These are phyloP conservation scores for Colletotrichum sp. DNA, from an alignment of 2,329 filamentous ascomycete genomes.

Conservation along the genomic window DNA sequence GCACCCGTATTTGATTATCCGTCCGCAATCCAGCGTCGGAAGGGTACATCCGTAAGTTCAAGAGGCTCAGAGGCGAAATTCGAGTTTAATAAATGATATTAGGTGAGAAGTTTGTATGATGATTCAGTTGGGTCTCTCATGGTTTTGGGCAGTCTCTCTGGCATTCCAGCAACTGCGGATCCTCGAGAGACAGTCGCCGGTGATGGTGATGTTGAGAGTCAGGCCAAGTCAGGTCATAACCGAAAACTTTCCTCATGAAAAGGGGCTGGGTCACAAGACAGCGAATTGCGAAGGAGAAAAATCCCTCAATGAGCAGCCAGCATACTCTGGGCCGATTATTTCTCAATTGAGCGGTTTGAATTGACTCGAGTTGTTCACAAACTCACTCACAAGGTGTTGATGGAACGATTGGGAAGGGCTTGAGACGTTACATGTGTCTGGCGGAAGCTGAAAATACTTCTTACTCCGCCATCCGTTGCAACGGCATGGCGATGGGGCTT, in stretches of 20 bases:
- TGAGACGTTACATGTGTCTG: background rate
- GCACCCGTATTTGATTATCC: background rate
- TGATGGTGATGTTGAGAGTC: background rate
- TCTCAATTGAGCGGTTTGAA: background rate
- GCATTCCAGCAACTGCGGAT: background rate
- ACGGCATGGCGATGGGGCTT: background rate
- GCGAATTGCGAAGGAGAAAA: background rate
- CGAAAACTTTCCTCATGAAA: background rate
- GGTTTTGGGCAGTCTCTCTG: background rate
- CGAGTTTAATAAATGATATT: background rate
- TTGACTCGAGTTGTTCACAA: background rate
- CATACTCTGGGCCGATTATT: background rate
- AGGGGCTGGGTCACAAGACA: background rate
- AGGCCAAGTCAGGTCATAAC: background rate
- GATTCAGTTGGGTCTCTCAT: background rate
- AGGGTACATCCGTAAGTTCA: background rate
- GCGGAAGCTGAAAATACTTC: background rate
- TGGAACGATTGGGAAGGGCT: background rate
- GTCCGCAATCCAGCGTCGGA: background rate
- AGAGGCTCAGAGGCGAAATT: background rate
- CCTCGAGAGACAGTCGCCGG: background rate
- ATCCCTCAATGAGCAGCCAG: background rate
- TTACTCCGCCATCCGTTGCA: background rate
- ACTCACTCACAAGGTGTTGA: background rate
- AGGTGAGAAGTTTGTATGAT: background rate